Evolutionary conservation across 1,284 basidiomycete species (phyloP).

Genomic region (Ganoderma boninense): DNA sequence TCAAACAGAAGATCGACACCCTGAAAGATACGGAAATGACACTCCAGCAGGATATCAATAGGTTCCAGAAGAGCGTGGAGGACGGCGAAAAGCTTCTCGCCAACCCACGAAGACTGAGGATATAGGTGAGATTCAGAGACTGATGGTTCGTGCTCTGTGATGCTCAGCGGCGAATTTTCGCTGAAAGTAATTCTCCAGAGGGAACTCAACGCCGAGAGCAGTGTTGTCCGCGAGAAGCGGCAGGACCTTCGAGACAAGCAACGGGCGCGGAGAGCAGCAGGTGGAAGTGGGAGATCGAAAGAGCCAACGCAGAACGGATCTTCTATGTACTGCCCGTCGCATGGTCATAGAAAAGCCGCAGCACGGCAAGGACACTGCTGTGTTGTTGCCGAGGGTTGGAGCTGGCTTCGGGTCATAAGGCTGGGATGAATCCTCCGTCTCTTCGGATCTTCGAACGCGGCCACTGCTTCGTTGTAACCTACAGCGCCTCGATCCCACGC

Average conservation of each 20-base stretch:
- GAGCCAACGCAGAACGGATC: constrained; percentile 30
- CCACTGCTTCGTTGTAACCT: no score
- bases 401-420: no score
- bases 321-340: neutral
- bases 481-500: constrained; percentile 64
- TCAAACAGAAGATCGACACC: constrained; percentile 57
- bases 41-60: constrained; percentile 49
- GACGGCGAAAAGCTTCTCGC: constrained; percentile 53
- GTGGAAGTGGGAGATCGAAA: constrained; percentile 44
- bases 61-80: constrained; percentile 55
- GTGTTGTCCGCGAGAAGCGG: constrained; percentile 24
- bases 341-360: neutral
- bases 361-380: neutral
- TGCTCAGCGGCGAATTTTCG: neutral
- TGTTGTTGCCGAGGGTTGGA: no score
- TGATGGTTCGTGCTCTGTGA: constrained; percentile 48
- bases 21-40: constrained; percentile 70
- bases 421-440: neutral
- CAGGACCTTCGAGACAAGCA: constrained; percentile 52
- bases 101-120: constrained; percentile 59
- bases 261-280: constrained; percentile 44
- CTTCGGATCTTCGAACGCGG: neutral
- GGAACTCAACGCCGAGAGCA: neutral
- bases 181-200: constrained; percentile 24
- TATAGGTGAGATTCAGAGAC: constrained; percentile 49